Percentiles rank a stretch among this genome's conserved stretches.
Conservation (phyloP, 352 stramenopile species). For the Aphanomyces cochlioides region DNA sequence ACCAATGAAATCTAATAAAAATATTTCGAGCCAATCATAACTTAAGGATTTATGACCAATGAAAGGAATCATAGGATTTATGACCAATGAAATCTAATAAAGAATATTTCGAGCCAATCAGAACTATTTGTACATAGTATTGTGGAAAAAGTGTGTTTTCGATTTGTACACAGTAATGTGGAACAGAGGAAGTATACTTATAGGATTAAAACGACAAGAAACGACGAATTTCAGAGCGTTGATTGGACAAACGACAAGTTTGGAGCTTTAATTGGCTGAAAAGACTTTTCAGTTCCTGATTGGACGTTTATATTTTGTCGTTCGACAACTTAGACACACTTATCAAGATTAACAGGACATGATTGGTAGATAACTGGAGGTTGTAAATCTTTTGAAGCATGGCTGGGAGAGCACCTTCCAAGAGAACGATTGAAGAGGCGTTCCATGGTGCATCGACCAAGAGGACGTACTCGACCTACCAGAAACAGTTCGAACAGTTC, state of each 20-base stretch:
- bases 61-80: too few relatives aligned
- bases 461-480: neutral
- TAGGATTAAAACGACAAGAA: too few relatives aligned
- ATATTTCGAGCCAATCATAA: too few relatives aligned
- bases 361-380: neutral
- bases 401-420: neutral
- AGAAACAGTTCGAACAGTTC: neutral
- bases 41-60: too few relatives aligned
- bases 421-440: neutral
- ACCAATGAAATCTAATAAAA: too few relatives aligned
- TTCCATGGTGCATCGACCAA: neutral
- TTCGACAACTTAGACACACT: neutral
- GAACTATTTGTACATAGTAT: too few relatives aligned
- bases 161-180: too few relatives aligned
- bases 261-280: neutral
- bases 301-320: neutral
- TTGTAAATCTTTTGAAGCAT: neutral
- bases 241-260: slow-evolving; percentile 3
- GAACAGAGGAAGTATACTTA: too few relatives aligned
- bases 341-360: neutral
- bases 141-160: too few relatives aligned
- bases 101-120: too few relatives aligned
- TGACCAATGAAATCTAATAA: too few relatives aligned
- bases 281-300: too few relatives aligned
- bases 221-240: neutral